phyloP scores from a whole-genome alignment of 176 grass and related monocot species.

The Puya raimondii region DNA sequence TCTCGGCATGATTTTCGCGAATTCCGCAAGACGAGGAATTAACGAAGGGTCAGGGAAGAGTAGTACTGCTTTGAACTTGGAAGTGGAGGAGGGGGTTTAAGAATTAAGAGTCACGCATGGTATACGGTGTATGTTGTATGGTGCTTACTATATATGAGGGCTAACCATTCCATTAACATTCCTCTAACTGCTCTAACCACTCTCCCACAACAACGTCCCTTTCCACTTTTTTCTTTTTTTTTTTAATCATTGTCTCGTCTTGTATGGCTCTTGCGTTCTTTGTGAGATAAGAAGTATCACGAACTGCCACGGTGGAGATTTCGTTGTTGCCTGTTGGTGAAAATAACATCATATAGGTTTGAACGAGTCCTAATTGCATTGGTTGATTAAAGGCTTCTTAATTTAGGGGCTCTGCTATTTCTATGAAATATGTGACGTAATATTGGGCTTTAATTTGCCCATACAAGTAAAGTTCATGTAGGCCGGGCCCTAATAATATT shows the following conservation, averaged over 20 bases:
- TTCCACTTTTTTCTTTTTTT: neutral
- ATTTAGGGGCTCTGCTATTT: too few relatives aligned
- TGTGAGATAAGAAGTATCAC: neutral
- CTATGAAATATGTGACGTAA: too few relatives aligned
- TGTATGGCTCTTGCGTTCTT: neutral
- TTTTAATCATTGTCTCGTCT: neutral
- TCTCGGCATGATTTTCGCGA: conserved; percentile 15
- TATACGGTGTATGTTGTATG: neutral
- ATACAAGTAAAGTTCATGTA: too few relatives aligned
- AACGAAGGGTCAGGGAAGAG: neutral
- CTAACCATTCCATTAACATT: conserved; percentile 60
- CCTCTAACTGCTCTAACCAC: conserved; percentile 65
- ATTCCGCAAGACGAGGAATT: neutral
- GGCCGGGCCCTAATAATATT: too few relatives aligned
- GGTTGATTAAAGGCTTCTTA: too few relatives aligned
- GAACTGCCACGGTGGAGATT: neutral
- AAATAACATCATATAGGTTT: neutral
- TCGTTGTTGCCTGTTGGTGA: neutral
- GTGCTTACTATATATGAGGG: conserved; percentile 1
- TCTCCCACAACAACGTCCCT: conserved; percentile 34
- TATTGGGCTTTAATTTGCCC: too few relatives aligned
- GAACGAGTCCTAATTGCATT: neutral
- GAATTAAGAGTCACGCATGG: conserved; percentile 25
- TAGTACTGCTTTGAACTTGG: neutral
- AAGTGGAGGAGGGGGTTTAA: neutral